phyloP scores from a whole-genome alignment of 306 rosid genomes.

The Sophora flavescens region DNA sequence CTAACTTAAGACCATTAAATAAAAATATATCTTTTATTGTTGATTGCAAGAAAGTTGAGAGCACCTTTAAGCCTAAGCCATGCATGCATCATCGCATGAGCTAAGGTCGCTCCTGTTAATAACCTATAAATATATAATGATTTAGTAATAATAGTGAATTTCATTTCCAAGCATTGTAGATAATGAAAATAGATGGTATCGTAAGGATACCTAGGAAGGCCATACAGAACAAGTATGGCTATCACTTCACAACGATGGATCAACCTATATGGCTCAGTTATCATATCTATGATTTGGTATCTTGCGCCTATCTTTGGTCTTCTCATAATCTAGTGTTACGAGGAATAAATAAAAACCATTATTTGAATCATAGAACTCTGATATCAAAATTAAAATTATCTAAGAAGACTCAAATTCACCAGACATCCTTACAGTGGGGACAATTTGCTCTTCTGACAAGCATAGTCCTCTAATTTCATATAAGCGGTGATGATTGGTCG shows the following conservation, averaged over 20 bases:
- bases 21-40: not conserved
- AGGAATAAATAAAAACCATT: slow-evolving; percentile 24
- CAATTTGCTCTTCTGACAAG: slow-evolving; percentile 96
- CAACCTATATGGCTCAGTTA: slow-evolving; percentile 87
- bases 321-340: slow-evolving; percentile 68
- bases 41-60: slow-evolving; percentile 37
- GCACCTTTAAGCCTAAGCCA: slow-evolving; percentile 98
- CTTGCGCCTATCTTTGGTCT: slow-evolving; percentile 89
- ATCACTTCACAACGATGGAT: slow-evolving; percentile 91
- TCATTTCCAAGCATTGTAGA: slow-evolving; percentile 13
- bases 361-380: slow-evolving; percentile 6
- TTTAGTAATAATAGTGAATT: slow-evolving; percentile 37
- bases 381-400: slow-evolving; percentile 23
- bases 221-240: slow-evolving; percentile 92
- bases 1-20: slow-evolving; percentile 11
- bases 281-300: slow-evolving; percentile 78
- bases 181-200: slow-evolving; percentile 4
- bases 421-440: slow-evolving; percentile 72
- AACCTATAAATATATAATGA: slow-evolving; percentile 59
- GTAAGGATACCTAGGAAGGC: slow-evolving; percentile 87
- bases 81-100: slow-evolving; percentile 99
- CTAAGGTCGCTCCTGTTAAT: slow-evolving; percentile 93
- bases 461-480: slow-evolving; percentile 99
- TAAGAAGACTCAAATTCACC: slow-evolving; percentile 3
- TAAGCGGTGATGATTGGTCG: slow-evolving; percentile 96